Conservation (phyloP, 2,329 filamentous ascomycete species). For the Trichoderma endophyticum region DNA sequence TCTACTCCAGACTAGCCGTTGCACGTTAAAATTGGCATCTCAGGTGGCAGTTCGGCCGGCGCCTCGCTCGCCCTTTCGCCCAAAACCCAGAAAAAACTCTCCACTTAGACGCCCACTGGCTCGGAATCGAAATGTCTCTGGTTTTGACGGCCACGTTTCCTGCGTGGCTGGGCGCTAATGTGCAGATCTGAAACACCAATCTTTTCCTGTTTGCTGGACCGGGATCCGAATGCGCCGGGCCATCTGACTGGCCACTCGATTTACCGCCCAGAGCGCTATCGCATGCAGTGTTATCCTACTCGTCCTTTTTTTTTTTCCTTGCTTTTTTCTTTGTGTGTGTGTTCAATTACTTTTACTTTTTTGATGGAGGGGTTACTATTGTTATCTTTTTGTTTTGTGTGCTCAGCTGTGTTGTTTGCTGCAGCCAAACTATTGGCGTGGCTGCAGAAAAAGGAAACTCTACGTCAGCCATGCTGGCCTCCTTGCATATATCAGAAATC, state of each 20-base stretch:
- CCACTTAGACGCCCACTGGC: background rate
- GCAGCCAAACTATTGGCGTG: constrained; percentile 4
- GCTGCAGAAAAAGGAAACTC: constrained; percentile 7
- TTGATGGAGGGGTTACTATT: background rate
- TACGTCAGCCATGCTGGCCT: background rate
- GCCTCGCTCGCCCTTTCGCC: background rate
- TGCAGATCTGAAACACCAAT: constrained; percentile 15
- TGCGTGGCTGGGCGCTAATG: constrained; percentile 11
- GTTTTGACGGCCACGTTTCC: constrained; percentile 7
- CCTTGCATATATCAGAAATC: background rate
- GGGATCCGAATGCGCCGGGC: background rate
- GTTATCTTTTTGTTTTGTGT: background rate
- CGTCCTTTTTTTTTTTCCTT: background rate
- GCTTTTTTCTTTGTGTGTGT: background rate
- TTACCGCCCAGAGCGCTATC: background rate
- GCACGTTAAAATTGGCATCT: background rate
- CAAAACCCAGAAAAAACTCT: background rate
- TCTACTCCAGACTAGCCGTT: background rate
- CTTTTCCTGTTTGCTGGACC: background rate
- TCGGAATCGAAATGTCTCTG: background rate
- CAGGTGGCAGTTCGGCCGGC: background rate
- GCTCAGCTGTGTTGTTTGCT: background rate
- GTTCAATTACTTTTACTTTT: background rate
- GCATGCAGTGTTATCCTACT: background rate
- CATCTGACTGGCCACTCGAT: background rate